Conservation (phyloP, 768 basidiomycete genomes). For the Tylopilus vinaceipallidus region DNA sequence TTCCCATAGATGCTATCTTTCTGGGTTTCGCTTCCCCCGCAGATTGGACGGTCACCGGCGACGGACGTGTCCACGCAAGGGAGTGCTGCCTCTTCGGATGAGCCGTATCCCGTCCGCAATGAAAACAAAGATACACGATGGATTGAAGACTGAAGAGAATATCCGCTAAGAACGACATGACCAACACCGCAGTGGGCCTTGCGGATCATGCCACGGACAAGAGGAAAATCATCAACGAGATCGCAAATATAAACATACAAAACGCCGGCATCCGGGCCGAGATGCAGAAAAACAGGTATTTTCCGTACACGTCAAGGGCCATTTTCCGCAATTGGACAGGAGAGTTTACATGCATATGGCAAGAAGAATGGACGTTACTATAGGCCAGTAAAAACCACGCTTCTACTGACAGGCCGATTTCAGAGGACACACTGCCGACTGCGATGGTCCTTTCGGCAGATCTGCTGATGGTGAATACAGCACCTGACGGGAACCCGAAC, state of each 20-base stretch:
- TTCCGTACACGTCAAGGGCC: constrained; percentile 53
- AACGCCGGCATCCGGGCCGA: constrained; percentile 62
- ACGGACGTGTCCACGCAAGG: too few species aligned
- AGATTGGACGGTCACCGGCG: too few species aligned
- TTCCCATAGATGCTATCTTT: too few species aligned
- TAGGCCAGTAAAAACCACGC: constrained; percentile 69
- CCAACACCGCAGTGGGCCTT: constrained; percentile 61
- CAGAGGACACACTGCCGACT: constrained; percentile 56
- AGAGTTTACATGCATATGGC: background rate
- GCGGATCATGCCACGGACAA: constrained; percentile 58
- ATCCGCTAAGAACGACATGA: constrained; percentile 57
- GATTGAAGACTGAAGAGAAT: constrained; percentile 63
- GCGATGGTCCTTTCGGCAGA: constrained; percentile 53
- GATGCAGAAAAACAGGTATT: constrained; percentile 68
- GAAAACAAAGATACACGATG: constrained; percentile 58
- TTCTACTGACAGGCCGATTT: constrained; percentile 62
- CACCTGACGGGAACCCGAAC: constrained; percentile 61
- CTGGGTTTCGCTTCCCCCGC: too few species aligned
- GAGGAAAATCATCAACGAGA: constrained; percentile 59
- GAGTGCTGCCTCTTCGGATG: too few species aligned
- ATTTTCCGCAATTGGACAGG: constrained; percentile 15
- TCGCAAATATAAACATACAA: constrained; percentile 54
- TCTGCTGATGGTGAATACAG: constrained; percentile 49
- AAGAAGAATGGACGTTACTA: constrained; percentile 38
- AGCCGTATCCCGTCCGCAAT: too few species aligned